A percentile compares a stretch with the other conserved stretches of the same genome.
Evolutionary conservation across 2,329 filamentous ascomycete species (phyloP).

Genomic region (Penicillium sp.): DNA sequence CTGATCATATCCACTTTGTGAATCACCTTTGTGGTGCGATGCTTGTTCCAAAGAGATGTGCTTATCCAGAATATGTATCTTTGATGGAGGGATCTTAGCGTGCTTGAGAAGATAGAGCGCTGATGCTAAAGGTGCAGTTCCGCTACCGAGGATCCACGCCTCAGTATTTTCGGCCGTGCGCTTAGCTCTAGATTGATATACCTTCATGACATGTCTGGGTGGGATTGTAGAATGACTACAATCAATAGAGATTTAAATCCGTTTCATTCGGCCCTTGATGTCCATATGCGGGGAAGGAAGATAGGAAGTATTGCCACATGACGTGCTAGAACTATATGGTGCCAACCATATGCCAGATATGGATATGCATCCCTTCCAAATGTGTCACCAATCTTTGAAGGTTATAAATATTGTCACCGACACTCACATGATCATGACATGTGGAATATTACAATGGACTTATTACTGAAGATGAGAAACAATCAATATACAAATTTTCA

Average conservation of each 20-base stretch:
- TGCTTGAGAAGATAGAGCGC: constrained; percentile 1
- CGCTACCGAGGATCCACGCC: constrained; percentile 7
- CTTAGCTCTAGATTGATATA: not conserved
- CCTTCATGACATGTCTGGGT: not conserved
- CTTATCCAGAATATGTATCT: not conserved
- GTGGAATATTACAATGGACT: too few relatives aligned
- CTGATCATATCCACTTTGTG: constrained; percentile 34
- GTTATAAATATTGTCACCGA: too few relatives aligned
- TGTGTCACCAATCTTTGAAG: too few relatives aligned
- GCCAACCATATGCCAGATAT: too few relatives aligned
- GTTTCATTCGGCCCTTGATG: not conserved
- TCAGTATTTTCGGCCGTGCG: not conserved
- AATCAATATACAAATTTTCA: too few relatives aligned
- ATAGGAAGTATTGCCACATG: not conserved
- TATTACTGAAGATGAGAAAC: too few relatives aligned
- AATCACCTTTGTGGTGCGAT: constrained; percentile 19
- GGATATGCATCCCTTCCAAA: too few relatives aligned
- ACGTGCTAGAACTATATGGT: not conserved
- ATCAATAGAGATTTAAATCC: not conserved
- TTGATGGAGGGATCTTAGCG: not conserved
- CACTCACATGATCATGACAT: too few relatives aligned
- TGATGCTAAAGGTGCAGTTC: constrained; percentile 2
- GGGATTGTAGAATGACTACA: not conserved
- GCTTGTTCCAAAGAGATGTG: not conserved
- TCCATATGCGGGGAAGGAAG: not conserved